Percentiles rank a stretch among this genome's conserved stretches.
phyloP scores from a whole-genome alignment of 2,329 filamentous ascomycete species.

The Hypocreales sp. region DNA sequence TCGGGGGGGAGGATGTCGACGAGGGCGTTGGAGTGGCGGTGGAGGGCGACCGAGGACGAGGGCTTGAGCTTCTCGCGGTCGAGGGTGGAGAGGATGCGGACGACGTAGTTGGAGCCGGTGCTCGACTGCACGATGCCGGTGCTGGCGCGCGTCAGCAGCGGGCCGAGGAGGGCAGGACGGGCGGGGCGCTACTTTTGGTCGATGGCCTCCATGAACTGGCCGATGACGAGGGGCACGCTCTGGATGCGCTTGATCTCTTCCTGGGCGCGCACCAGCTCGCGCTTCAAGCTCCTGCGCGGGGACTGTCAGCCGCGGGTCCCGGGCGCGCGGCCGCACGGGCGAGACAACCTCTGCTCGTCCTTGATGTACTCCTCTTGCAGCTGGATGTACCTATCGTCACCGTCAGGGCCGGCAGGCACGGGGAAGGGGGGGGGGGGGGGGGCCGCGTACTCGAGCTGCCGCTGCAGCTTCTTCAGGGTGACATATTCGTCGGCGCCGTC shows the following conservation, averaged over 20 bases:
- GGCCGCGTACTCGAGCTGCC: constrained; percentile 94
- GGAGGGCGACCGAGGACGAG: constrained; percentile 90
- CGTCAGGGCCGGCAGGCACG: no score
- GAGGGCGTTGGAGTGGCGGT: constrained; percentile 94
- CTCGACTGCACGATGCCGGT: constrained; percentile 98
- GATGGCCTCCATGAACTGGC: constrained; percentile 99
- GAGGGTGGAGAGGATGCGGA: constrained; percentile 93
- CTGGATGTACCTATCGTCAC: constrained; percentile 80
- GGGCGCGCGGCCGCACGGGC: no score
- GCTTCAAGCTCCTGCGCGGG: constrained; percentile 79
- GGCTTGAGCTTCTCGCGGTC: constrained; percentile 97
- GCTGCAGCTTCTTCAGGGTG: constrained; percentile 87
- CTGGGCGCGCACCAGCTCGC: constrained; percentile 90
- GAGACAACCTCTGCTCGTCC: constrained; percentile 95
- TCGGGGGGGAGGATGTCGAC: constrained; percentile 98
- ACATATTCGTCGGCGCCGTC: constrained; percentile 89
- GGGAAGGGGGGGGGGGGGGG: no score
- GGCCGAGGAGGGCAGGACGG: constrained; percentile 1
- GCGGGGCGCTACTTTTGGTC: constrained; percentile 70
- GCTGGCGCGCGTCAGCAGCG: constrained; percentile 28
- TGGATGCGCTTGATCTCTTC: constrained; percentile 99
- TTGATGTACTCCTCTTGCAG: constrained; percentile 99
- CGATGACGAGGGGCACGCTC: constrained; percentile 93
- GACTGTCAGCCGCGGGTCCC: no score
- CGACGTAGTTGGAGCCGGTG: constrained; percentile 96